Conservation (phyloP, 371 early-diverging fungal species). For the Actinomucor elegans region DNA sequence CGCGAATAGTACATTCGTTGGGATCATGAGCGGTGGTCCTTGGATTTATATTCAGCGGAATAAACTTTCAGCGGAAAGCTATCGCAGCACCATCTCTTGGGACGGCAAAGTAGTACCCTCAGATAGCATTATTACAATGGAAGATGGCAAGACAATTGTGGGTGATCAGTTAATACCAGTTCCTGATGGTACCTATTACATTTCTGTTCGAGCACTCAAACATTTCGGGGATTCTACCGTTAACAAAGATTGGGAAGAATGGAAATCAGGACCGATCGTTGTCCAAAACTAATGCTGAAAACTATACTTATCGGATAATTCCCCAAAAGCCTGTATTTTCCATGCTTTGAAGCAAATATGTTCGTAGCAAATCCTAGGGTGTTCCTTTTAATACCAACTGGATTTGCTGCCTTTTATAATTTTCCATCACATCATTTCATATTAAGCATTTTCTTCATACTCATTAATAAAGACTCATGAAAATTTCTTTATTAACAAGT, state of each 20-base stretch:
- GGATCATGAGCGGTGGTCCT: not conserved
- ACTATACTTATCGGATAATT: no score
- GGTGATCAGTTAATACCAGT: slow-evolving; percentile 2
- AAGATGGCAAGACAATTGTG: not conserved
- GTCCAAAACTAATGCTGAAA: no score
- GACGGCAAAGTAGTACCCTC: not conserved
- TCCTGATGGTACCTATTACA: slow-evolving; percentile 28
- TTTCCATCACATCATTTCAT: no score
- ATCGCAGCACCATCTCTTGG: not conserved
- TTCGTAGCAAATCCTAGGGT: no score
- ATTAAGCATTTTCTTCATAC: no score
- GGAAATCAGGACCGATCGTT: slow-evolving; percentile 31
- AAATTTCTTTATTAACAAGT: not conserved
- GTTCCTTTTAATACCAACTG: no score
- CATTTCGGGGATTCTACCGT: slow-evolving; percentile 33
- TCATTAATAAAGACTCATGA: no score
- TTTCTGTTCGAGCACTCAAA: slow-evolving; percentile 30
- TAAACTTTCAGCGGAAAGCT: not conserved
- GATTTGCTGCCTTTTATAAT: no score
- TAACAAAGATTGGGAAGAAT: slow-evolving; percentile 29
- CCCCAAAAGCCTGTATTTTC: no score
- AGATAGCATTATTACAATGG: no score
- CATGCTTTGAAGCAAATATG: no score
- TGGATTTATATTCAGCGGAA: slow-evolving; percentile 10
- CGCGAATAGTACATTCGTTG: not conserved